Evolutionary conservation across 2,329 filamentous ascomycete species (phyloP).

Genomic region (Pseudofabraea citricarpa): DNA sequence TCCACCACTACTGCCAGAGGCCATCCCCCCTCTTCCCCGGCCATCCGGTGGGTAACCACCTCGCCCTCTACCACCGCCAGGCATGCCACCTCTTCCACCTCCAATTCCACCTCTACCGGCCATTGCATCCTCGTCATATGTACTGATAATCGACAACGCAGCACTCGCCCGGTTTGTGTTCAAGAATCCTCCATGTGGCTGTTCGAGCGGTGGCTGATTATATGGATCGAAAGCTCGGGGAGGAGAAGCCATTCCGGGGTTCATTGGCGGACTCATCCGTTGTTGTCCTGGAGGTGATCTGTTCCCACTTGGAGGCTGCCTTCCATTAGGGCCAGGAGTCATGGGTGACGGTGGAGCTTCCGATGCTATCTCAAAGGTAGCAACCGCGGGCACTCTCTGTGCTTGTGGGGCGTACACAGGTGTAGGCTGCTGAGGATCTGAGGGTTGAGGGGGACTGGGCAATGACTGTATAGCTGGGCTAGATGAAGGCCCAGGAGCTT

Average conservation of each 20-base stretch:
- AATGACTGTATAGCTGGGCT: neutral
- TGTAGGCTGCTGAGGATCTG: neutral
- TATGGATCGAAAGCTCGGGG: slow-evolving; percentile 1
- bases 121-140: neutral
- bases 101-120: neutral
- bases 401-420: neutral
- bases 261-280: neutral
- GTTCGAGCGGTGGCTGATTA: neutral
- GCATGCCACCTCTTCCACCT: neutral
- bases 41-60: neutral
- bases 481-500: neutral
- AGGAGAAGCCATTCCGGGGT: neutral
- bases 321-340: neutral
- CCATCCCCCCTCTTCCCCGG: neutral
- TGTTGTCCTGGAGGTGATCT: neutral
- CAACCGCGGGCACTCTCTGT: neutral
- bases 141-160: slow-evolving; percentile 1
- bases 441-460: neutral
- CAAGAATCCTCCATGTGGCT: neutral
- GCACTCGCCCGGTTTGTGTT: slow-evolving; percentile 1
- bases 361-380: neutral
- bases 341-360: neutral
- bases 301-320: neutral
- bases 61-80: neutral
- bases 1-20: neutral